Evolutionary conservation across 495 filamentous ascomycete species (phyloP).

Genomic region (Penicillium roqueforti): DNA sequence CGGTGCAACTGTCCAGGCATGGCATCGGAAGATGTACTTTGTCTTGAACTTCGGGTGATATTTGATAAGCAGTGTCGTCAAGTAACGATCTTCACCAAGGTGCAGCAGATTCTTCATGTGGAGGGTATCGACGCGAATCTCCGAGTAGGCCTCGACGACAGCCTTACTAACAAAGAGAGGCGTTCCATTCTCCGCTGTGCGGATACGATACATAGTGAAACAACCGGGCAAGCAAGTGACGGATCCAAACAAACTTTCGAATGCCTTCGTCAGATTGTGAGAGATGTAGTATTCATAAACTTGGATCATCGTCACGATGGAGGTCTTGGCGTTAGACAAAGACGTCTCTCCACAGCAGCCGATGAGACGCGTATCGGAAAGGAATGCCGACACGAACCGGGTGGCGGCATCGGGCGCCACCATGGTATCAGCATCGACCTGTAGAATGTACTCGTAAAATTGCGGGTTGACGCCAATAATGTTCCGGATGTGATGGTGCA

Average conservation of each 20-base stretch:
- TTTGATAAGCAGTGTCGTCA: constrained; percentile 93
- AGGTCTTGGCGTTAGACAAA: constrained; percentile 86
- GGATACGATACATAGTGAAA: constrained; percentile 97
- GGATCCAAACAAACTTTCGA: constrained; percentile 94
- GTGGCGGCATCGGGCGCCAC: constrained; percentile 89
- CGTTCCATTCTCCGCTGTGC: constrained; percentile 88
- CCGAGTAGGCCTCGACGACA: constrained; percentile 77
- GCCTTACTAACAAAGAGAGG: constrained; percentile 93
- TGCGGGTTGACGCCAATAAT: constrained; percentile 98
- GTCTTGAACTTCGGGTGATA: constrained; percentile 92
- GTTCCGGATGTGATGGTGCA: constrained; percentile 98
- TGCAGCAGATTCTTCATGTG: constrained; percentile 99
- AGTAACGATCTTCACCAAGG: constrained; percentile 85
- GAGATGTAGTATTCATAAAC: constrained; percentile 99
- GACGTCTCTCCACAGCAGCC: constrained; percentile 94
- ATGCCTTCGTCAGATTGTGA: constrained; percentile 97
- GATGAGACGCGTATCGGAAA: constrained; percentile 86
- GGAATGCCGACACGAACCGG: constrained; percentile 86
- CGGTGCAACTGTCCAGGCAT: constrained; percentile 94
- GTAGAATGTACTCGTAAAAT: constrained; percentile 95
- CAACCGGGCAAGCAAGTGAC: constrained; percentile 97
- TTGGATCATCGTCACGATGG: constrained; percentile 96
- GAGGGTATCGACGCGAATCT: constrained; percentile 93
- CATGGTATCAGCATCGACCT: constrained; percentile 96
- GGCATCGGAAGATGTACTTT: constrained; percentile 88